Conservation (phyloP, 495 filamentous ascomycete genomes). For the Rostrohypoxylon terebratum region DNA sequence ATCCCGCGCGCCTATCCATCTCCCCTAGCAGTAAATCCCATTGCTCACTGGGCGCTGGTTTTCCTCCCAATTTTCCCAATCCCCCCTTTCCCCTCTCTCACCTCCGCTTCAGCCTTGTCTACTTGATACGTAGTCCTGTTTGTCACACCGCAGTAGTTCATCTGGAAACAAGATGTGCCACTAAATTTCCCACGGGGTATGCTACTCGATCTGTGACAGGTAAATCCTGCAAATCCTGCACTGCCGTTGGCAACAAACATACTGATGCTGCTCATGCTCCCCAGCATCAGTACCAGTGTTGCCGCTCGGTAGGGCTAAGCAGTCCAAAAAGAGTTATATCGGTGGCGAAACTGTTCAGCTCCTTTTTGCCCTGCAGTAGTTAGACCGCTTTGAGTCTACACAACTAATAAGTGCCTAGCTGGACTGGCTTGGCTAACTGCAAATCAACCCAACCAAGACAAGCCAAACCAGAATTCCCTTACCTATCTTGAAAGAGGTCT, state of each 20-base stretch:
- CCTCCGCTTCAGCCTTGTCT: conserved; percentile 41
- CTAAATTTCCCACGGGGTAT: conserved; percentile 26
- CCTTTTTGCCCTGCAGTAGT: neutral
- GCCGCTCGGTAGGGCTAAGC: conserved; percentile 7
- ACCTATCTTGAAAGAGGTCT: conserved; percentile 3
- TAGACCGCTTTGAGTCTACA: conserved; percentile 7
- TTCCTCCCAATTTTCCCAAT: conserved; percentile 4
- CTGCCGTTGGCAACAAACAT: conserved; percentile 25
- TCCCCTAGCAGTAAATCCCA: conserved; percentile 9
- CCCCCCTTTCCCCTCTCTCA: conserved; percentile 7
- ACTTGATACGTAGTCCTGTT: conserved; percentile 38
- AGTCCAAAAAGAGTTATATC: conserved; percentile 8
- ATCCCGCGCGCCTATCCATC: conserved; percentile 37
- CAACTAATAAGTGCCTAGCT: neutral
- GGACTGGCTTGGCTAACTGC: conserved; percentile 25
- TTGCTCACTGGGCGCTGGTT: conserved; percentile 7
- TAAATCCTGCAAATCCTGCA: conserved; percentile 17
- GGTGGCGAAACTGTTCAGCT: conserved; percentile 35
- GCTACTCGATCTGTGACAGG: conserved; percentile 23
- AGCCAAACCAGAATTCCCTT: neutral
- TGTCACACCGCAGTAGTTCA: conserved; percentile 47
- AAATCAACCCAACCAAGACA: conserved; percentile 29
- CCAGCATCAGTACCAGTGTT: conserved; percentile 1
- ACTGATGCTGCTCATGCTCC: conserved; percentile 14
- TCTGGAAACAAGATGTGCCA: conserved; percentile 39